Base-by-base conservation (phyloP, 768 basidiomycete genomes). In the Leccinellum albellum region DNA sequence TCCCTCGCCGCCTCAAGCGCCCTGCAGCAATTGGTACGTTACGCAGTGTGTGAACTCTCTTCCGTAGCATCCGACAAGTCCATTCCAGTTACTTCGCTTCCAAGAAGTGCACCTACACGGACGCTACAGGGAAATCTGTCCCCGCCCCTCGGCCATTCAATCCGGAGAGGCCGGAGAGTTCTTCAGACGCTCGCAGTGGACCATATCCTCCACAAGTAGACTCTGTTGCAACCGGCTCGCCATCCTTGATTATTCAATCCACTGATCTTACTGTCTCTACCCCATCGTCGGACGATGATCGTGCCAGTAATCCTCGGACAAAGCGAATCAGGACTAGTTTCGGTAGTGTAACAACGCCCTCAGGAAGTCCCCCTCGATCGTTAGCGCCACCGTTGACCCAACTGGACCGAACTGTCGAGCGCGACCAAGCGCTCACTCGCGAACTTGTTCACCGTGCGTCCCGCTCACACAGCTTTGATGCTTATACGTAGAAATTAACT, bases 101-200 rank as follows among this genome's bases (percentile, higher is more conserved):
- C 61, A 91, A 91, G 71, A 75, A 81, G 31, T 92, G 90, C 71
- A 83, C 86, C 2, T 92, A 92, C 70, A 91, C 88, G 10, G 89
- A 92, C 60, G 78, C 88, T 23, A 80, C 85, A 21, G 91, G 90
- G 33, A 85, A 87, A 47, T 79, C 84, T n/a, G 91, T 92, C 12
- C 87, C 89, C 40, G 88, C 90, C 61, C 90, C 78, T 53, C 74
- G 81, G 58, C 78, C 73, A 8, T 75, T 77, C 64, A 81, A 78
- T 62, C 70, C 76, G 52, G 82, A 81, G 55, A 64, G 66, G 53
- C 62, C 57, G 51, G 69, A 69, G 37, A 26, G 51, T 23, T 64
- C 66, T n/a, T 48, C 70, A 13, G 71, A 75, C 37, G 21, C 59
- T 40, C 73, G 63, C 45, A 56, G 61, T 32, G 64, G 57, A 1